phyloP scores from a whole-genome alignment of 1,284 basidiomycete species.

The Trametes polyzona region DNA sequence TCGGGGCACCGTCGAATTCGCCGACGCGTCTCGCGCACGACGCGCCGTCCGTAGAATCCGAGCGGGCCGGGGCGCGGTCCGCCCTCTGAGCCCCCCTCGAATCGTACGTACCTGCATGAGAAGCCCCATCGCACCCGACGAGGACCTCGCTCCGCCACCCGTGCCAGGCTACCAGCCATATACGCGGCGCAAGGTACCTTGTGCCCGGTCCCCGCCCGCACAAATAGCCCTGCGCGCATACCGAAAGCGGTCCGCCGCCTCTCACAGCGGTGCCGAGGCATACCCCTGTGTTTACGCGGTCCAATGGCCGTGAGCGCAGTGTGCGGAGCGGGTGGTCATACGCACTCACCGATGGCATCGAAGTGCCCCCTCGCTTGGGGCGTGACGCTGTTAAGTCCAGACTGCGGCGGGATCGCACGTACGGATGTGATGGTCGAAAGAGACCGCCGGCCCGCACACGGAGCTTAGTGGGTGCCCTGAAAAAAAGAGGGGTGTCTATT shows the following conservation, averaged over 20 bases:
- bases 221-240: not conserved
- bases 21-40: not conserved
- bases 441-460: not conserved
- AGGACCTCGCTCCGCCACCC: not conserved
- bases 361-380: too few species aligned
- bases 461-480: not conserved
- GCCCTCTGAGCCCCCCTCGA: too few species aligned
- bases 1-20: not conserved
- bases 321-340: not conserved
- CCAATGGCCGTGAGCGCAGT: conserved; percentile 2
- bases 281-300: not conserved
- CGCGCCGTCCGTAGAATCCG: too few species aligned
- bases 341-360: not conserved
- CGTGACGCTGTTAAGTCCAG: too few species aligned
- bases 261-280: conserved; percentile 5
- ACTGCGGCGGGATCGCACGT: too few species aligned
- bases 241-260: not conserved
- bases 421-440: too few species aligned
- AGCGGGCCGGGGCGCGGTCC: conserved; percentile 5
- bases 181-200: not conserved
- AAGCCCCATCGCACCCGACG: not conserved
- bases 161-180: too few species aligned
- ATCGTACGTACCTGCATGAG: too few species aligned
- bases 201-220: not conserved
- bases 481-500: not conserved